Evolutionary conservation across 805 yeast species (phyloP).

Genomic region (Yarrowia bubula): DNA sequence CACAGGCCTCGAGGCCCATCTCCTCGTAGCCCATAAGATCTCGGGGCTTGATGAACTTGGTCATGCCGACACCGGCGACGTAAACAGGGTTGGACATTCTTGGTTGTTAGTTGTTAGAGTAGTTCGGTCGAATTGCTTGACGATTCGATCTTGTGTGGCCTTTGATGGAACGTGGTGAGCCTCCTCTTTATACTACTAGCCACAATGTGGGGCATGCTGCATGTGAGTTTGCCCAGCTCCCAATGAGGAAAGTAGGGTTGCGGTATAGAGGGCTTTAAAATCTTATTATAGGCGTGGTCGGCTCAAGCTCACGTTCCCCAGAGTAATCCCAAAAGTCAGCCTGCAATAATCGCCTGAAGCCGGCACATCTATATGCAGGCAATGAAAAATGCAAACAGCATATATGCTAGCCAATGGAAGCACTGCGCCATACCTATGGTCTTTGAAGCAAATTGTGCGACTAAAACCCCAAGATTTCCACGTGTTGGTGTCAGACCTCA

Average conservation of each 20-base stretch:
- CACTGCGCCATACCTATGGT: not conserved
- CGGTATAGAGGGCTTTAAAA: conserved; percentile 10
- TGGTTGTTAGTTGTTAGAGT: not conserved
- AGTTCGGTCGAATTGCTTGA: not conserved
- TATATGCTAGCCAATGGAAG: not conserved
- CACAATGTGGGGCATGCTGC: conserved; percentile 26
- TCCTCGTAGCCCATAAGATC: conserved; percentile 32
- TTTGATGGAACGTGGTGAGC: not conserved
- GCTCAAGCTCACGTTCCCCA: conserved; percentile 1
- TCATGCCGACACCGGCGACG: conserved; percentile 37
- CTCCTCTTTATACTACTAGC: conserved; percentile 13
- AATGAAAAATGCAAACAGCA: not conserved
- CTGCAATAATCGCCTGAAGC: conserved; percentile 12
- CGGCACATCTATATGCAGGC: conserved; percentile 1
- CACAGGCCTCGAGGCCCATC: conserved; percentile 35
- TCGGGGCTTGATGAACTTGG: conserved; percentile 35
- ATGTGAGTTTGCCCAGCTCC: conserved; percentile 1
- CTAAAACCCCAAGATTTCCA: not conserved
- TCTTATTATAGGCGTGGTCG: conserved; percentile 12
- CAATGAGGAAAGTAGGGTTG: not conserved
- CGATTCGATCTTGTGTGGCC: not conserved
- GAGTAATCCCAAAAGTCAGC: conserved; percentile 17
- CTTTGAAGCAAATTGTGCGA: too few species aligned
- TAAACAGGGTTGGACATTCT: conserved; percentile 29
- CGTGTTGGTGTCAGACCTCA: conserved; percentile 7